Base-by-base conservation (phyloP, 495 filamentous ascomycete species). In the Parathielavia hyrcaniae region DNA sequence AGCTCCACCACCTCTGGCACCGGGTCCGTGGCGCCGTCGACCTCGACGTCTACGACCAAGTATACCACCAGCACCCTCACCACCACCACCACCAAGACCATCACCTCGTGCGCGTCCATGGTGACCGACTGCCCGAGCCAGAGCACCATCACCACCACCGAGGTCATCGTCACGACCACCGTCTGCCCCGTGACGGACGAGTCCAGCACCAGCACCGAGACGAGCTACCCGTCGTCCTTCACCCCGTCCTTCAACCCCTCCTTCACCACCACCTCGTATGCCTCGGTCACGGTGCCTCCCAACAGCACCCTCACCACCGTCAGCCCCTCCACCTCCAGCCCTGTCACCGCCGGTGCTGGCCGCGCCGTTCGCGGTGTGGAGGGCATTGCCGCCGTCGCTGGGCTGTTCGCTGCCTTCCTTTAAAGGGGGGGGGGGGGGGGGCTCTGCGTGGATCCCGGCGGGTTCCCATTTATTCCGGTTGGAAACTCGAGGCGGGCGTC, bases 31-130 rank as follows among this genome's bases (percentile, higher is more conserved):
- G 56, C 38, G 12, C 38, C 44, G 47, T n/a, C 17, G 11, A 35
- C 58, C 20, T 32, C 23, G 17, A 52, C 50, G 20, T 58, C 60
- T 20, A 56, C 55, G 39, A 54, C 52, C 49, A 19, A 56, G 55
- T 74, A 74, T 40, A 83, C 80, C 44, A 80, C 78, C 35, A 81
- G 77, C 22, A 84, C 82, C 45, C 73, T 83, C 12, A 81, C 76
- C 60, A 73, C 74, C n/a, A 86, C 83, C 16, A 80, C 76, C 50
- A 71, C 76, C 55, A 67, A 79, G 53, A 84, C 83, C 5, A 72
- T 84, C 64, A 84, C 79, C 13, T 74, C 71, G 59, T 86, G 81
- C 65, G 75, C 77, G 10, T 61, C 81, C 0, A 75, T 69, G 2
- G 78, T 85, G 19, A 80, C 78, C 35, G 64, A 80, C 62, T 86